These are phyloP conservation scores for Apiotrichum veenhuisii DNA, from an alignment of 1,284 basidiomycete genomes.

Conservation along the genomic window DNA sequence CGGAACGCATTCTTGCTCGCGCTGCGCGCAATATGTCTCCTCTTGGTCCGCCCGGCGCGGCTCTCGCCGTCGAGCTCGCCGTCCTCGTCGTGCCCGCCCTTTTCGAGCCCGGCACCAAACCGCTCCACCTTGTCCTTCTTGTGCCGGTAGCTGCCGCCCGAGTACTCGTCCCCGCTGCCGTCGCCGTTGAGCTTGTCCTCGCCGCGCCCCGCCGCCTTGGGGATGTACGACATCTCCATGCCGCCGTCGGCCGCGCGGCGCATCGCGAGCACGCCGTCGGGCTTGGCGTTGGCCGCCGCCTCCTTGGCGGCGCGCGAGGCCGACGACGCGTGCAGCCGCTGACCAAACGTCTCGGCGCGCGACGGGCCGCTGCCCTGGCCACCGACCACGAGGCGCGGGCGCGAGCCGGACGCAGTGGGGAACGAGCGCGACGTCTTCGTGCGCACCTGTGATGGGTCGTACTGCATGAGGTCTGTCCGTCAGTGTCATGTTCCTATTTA, in stretches of 20 bases:
- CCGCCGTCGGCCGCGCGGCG: conserved; percentile 48
- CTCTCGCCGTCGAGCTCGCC: conserved; percentile 56
- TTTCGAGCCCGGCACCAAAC: conserved; percentile 83
- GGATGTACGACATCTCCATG: conserved; percentile 55
- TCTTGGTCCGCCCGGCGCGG: conserved; percentile 61
- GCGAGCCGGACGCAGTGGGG: conserved; percentile 22
- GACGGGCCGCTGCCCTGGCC: conserved; percentile 14
- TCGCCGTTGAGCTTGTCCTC: conserved; percentile 19
- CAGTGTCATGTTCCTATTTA: not conserved
- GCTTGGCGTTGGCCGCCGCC: conserved; percentile 17
- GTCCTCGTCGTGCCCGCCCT: conserved; percentile 56
- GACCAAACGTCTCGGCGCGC: conserved; percentile 44
- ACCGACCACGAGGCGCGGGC: conserved; percentile 37
- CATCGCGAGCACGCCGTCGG: conserved; percentile 41
- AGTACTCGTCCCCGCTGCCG: conserved; percentile 39
- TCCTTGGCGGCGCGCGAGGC: conserved; percentile 8
- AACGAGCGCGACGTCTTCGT: conserved; percentile 19
- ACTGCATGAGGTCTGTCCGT: conserved; percentile 40
- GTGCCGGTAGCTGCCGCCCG: conserved; percentile 46
- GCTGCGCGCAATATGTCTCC: conserved; percentile 70
- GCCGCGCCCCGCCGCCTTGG: conserved; percentile 25
- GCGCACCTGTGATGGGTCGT: conserved; percentile 54
- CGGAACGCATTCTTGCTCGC: conserved; percentile 82
- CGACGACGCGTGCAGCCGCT: conserved; percentile 37
- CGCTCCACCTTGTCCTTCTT: conserved; percentile 61